Conservation (phyloP, 1,139 yeast genomes). For the Debaryomycetaceae sp. region DNA sequence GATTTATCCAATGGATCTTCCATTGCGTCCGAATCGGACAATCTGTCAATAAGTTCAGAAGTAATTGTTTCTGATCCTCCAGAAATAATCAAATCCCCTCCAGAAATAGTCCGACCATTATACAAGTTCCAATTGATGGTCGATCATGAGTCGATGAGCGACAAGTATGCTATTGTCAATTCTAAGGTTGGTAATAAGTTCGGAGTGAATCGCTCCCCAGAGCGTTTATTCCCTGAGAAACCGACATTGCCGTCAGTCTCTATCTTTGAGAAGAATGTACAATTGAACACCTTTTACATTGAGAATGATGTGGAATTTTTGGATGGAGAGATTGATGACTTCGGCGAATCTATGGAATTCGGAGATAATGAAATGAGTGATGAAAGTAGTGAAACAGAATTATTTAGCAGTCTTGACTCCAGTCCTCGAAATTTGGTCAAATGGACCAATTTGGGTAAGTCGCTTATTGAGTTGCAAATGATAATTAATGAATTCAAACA, state of each 20-base stretch:
- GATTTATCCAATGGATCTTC: conserved; percentile 32
- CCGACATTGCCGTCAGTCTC: conserved; percentile 24
- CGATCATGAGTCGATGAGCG: conserved; percentile 42
- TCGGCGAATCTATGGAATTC: conserved; percentile 3
- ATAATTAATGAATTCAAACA: conserved; percentile 58
- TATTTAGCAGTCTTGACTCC: background rate
- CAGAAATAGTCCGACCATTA: conserved; percentile 45
- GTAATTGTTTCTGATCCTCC: conserved; percentile 30
- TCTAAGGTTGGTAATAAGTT: conserved; percentile 5
- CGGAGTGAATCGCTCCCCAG: background rate
- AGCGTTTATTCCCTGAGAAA: background rate
- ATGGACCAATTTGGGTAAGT: conserved; percentile 48
- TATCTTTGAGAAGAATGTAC: conserved; percentile 8
- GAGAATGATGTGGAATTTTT: conserved; percentile 28
- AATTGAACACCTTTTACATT: conserved; percentile 34
- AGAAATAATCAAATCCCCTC: conserved; percentile 41
- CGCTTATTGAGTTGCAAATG: conserved; percentile 63
- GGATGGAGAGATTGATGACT: conserved; percentile 6
- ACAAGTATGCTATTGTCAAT: conserved; percentile 23
- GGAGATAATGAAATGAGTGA: conserved; percentile 8
- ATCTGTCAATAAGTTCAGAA: conserved; percentile 5
- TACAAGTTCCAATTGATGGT: conserved; percentile 46
- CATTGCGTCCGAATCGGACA: conserved; percentile 25
- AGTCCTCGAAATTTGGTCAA: conserved; percentile 8
- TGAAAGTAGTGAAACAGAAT: conserved; percentile 3